Conservation (phyloP, 805 yeast species). For the Kodamaea jinghongensis region DNA sequence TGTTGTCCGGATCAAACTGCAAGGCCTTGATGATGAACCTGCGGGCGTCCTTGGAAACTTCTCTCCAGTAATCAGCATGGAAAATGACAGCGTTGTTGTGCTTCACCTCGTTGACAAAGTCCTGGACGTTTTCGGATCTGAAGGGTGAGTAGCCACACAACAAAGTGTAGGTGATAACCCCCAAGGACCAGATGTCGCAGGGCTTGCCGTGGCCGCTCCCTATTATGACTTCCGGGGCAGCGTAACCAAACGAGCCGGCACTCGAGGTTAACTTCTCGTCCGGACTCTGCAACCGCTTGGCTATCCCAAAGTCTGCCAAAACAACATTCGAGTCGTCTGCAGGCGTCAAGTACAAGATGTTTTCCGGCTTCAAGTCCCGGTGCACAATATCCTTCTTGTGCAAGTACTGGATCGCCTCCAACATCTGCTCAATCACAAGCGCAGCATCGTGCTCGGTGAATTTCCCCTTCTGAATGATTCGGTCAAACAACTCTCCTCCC, state of each 20-base stretch:
- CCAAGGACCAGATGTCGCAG: slow-evolving; percentile 94
- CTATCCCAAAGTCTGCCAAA: slow-evolving; percentile 94
- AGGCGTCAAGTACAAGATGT: slow-evolving; percentile 66
- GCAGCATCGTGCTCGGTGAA: slow-evolving; percentile 91
- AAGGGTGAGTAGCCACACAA: slow-evolving; percentile 93
- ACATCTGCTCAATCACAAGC: slow-evolving; percentile 65
- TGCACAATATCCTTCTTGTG: slow-evolving; percentile 82
- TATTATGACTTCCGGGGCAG: slow-evolving; percentile 90
- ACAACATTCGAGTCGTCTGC: slow-evolving; percentile 66
- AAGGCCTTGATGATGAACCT: slow-evolving; percentile 70
- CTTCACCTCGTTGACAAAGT: slow-evolving; percentile 76
- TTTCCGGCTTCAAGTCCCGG: slow-evolving; percentile 93
- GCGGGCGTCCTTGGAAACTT: slow-evolving; percentile 77
- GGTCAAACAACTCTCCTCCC: slow-evolving; percentile 93
- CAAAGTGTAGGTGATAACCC: slow-evolving; percentile 87
- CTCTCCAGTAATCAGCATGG: slow-evolving; percentile 83
- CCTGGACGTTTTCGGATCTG: slow-evolving; percentile 76
- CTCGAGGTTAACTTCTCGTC: slow-evolving; percentile 64
- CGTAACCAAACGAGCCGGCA: slow-evolving; percentile 95
- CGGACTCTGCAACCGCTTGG: slow-evolving; percentile 62
- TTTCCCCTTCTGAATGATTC: slow-evolving; percentile 75
- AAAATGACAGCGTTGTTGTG: slow-evolving; percentile 75
- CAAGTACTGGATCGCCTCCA: slow-evolving; percentile 75
- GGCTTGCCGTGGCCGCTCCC: slow-evolving; percentile 90
- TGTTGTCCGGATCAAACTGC: slow-evolving; percentile 59